Conservation (phyloP, 176 grass and related monocot genomes). For the Carex kokanica region DNA sequence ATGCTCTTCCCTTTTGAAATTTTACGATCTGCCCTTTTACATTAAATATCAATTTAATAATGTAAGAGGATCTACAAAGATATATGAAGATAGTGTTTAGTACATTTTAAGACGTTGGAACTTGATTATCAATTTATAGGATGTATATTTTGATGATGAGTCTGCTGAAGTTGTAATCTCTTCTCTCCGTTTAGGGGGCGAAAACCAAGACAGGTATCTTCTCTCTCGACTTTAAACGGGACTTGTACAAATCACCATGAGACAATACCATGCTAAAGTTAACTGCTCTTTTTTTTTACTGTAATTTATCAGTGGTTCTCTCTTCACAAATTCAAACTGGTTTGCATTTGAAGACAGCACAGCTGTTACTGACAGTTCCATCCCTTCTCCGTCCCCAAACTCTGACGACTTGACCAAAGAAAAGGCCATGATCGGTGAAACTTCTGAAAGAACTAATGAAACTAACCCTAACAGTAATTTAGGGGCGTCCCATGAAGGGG, state of each 20-base stretch:
- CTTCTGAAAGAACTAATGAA: conserved; percentile 16
- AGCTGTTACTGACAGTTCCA: conserved; percentile 34
- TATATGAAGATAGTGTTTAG: background rate
- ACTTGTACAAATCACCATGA: background rate
- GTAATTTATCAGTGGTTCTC: conserved; percentile 58
- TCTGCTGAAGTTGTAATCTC: conserved; percentile 91
- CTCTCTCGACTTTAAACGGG: conserved; percentile 13
- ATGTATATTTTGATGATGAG: conserved; percentile 99
- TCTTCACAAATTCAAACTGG: conserved; percentile 97
- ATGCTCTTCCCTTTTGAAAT: background rate
- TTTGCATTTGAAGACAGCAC: conserved; percentile 80
- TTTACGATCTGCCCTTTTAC: background rate
- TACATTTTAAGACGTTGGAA: conserved; percentile 3
- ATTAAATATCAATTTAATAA: background rate
- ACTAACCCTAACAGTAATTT: conserved; percentile 10
- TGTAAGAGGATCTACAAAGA: background rate
- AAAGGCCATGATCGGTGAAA: conserved; percentile 31
- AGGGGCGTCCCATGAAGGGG: background rate
- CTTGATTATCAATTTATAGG: conserved; percentile 40
- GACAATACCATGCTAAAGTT: conserved; percentile 5
- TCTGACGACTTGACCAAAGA: conserved; percentile 32
- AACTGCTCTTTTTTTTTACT: conserved; percentile 17
- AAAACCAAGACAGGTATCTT: conserved; percentile 61
- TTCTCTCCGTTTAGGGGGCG: conserved; percentile 70
- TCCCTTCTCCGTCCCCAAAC: conserved; percentile 51